Percentiles rank a stretch among this genome's conserved stretches.
Evolutionary conservation across 495 filamentous ascomycete genomes (phyloP).

Genomic region (Rhypophila decipiens): DNA sequence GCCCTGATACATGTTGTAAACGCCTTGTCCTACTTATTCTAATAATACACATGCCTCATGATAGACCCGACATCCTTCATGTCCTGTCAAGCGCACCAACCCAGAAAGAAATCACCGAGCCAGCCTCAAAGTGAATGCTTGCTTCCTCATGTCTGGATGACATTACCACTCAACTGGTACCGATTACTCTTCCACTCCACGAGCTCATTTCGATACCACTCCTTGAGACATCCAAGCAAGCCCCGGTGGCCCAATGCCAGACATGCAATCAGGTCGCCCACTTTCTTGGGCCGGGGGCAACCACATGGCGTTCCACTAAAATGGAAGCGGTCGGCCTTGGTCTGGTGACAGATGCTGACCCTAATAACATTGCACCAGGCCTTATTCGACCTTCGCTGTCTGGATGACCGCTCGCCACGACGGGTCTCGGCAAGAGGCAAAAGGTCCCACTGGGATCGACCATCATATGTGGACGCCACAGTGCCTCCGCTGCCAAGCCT

Average conservation of each 20-base stretch:
- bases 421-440: not conserved
- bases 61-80: no score
- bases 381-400: not conserved
- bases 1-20: no score
- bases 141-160: no score
- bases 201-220: not conserved
- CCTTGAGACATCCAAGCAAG: not conserved
- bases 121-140: no score
- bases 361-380: constrained; percentile 1
- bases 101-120: no score
- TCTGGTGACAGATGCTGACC: constrained; percentile 2
- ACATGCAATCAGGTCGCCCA: constrained; percentile 1
- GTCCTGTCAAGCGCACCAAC: no score
- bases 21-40: no score
- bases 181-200: not conserved
- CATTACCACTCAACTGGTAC: no score
- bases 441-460: not conserved
- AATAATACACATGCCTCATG: no score
- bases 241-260: not conserved
- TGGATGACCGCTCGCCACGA: not conserved
- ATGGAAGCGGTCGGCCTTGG: not conserved
- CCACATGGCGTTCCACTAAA: not conserved
- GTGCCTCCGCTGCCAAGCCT: not conserved
- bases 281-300: not conserved
- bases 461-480: not conserved